A percentile compares a stretch with the other conserved stretches of the same genome.
Evolutionary conservation across 371 early-diverging fungal genomes (phyloP).

Genomic region (Mucor plumbeus): DNA sequence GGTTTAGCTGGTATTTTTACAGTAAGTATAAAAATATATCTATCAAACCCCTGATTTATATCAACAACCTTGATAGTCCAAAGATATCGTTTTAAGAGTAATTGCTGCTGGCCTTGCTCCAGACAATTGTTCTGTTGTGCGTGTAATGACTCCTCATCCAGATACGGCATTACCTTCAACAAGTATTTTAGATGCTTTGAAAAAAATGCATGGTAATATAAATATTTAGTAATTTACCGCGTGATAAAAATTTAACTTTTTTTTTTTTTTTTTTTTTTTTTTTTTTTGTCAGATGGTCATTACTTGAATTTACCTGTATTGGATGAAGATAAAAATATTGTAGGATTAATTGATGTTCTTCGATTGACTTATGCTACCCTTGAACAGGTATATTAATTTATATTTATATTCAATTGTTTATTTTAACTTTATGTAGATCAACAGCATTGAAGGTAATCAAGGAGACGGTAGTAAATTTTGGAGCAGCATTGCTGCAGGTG

Average conservation of each 20-base stretch:
- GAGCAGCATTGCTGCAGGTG: slow-evolving; percentile 46
- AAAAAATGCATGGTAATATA: slow-evolving; percentile 87
- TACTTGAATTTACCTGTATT: slow-evolving; percentile 96
- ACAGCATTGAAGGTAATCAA: slow-evolving; percentile 49
- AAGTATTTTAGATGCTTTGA: slow-evolving; percentile 91
- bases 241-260: neutral
- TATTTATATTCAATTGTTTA: no score
- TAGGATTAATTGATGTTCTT: slow-evolving; percentile 94
- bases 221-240: neutral
- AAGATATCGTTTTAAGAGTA: slow-evolving; percentile 95
- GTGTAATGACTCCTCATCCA: slow-evolving; percentile 99
- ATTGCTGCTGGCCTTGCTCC: slow-evolving; percentile 94
- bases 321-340: slow-evolving; percentile 72
- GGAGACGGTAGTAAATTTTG: slow-evolving; percentile 59
- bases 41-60: no score
- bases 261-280: slow-evolving; percentile 9
- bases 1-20: slow-evolving; percentile 95
- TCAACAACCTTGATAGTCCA: slow-evolving; percentile 38
- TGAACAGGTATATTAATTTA: slow-evolving; percentile 59
- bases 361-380: slow-evolving; percentile 86
- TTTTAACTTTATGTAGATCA: slow-evolving; percentile 24
- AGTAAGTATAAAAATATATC: slow-evolving; percentile 52
- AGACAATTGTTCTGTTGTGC: slow-evolving; percentile 87
- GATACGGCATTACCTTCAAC: slow-evolving; percentile 88
- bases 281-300: slow-evolving; percentile 76